A percentile compares a stretch with the other conserved stretches of the same genome.
phyloP scores from a whole-genome alignment of 2,329 filamentous ascomycete species.

The Penicillium sp. region DNA sequence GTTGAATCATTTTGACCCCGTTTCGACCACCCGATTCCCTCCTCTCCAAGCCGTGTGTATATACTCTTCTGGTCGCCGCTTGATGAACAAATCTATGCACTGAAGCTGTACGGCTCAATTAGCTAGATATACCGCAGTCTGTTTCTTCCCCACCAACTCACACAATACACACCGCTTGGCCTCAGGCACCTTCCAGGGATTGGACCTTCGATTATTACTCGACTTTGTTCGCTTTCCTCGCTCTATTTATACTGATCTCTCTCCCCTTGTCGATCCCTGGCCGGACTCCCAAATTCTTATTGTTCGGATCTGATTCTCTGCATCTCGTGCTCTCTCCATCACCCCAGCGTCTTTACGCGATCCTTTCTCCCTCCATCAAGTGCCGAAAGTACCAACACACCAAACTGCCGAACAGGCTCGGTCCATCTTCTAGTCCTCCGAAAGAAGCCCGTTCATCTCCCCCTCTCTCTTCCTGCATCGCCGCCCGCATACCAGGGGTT shows the following conservation, averaged over 20 bases:
- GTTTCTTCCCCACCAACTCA: neutral
- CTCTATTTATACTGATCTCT: conserved; percentile 7
- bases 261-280: conserved; percentile 4
- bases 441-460: neutral
- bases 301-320: neutral
- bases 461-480: conserved; percentile 5
- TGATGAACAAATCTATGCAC: neutral
- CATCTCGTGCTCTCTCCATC: neutral
- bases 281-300: conserved; percentile 2
- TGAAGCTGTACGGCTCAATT: no score
- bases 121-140: neutral
- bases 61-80: neutral
- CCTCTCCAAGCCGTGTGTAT: neutral
- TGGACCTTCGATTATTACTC: neutral
- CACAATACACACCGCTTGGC: neutral
- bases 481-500: conserved; percentile 3
- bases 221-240: no score
- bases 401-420: conserved; percentile 1
- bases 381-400: neutral
- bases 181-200: conserved; percentile 15
- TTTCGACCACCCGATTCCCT: neutral
- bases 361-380: neutral
- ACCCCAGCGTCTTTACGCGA: neutral
- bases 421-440: neutral
- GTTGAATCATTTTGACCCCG: neutral